Evolutionary conservation across 305 asterid genomes (phyloP).

Genomic region (Fraxinus floribunda): DNA sequence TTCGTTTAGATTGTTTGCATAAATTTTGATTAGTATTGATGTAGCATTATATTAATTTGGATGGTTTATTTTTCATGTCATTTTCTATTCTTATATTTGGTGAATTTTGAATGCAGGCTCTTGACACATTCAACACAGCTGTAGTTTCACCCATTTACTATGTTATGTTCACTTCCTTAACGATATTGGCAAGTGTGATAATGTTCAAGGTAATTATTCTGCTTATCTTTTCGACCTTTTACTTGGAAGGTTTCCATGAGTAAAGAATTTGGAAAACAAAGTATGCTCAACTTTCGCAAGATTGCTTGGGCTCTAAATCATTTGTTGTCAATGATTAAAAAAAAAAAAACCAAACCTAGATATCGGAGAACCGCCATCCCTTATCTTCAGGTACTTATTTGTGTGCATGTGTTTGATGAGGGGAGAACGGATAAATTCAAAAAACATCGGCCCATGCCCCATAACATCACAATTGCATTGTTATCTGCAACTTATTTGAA

Average conservation of each 20-base stretch:
- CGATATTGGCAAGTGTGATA: constrained; percentile 95
- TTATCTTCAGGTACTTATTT: neutral
- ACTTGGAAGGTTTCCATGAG: neutral
- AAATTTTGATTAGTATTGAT: neutral
- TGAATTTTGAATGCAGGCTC: constrained; percentile 70
- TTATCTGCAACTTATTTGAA: neutral
- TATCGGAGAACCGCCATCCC: neutral
- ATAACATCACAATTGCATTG: neutral
- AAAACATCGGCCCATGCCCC: neutral
- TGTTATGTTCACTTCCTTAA: constrained; percentile 94
- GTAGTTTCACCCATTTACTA: constrained; percentile 97
- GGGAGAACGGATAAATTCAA: neutral
- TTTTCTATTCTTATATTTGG: constrained; percentile 13
- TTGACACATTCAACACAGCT: constrained; percentile 97
- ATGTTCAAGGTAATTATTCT: constrained; percentile 90
- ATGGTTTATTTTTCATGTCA: neutral
- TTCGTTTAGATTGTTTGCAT: neutral
- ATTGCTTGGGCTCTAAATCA: neutral
- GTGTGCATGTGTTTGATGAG: neutral
- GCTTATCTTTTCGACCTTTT: neutral
- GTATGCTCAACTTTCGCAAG: neutral
- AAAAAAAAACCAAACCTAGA: neutral
- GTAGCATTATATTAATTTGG: neutral
- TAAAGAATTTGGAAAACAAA: neutral
- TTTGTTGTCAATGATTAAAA: neutral